Conservation (phyloP, 306 rosid genomes). For the Mimosa pudica region DNA sequence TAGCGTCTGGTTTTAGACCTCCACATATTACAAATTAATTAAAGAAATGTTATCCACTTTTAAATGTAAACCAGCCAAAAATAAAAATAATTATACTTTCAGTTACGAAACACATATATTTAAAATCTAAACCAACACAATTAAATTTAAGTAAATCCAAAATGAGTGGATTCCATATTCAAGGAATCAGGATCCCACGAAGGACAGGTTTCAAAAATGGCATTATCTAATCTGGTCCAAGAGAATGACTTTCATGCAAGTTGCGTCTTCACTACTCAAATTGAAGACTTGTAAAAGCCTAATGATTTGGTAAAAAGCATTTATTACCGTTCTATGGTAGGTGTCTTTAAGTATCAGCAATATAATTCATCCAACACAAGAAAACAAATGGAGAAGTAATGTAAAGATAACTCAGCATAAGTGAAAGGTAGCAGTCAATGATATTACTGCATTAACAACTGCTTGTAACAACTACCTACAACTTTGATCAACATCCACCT, state of each 20-base stretch:
- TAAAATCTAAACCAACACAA: not conserved
- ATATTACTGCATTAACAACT: conserved; percentile 30
- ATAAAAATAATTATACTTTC: too few relatives aligned
- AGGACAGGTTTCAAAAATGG: not conserved
- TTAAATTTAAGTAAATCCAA: not conserved
- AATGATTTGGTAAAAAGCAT: not conserved
- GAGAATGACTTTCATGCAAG: not conserved
- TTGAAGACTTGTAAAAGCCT: not conserved
- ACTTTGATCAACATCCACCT: conserved; percentile 3
- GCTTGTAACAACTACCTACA: conserved; percentile 7
- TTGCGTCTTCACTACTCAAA: not conserved
- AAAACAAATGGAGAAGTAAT: not conserved
- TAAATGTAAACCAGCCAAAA: too few relatives aligned
- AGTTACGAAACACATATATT: not conserved
- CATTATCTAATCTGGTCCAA: not conserved
- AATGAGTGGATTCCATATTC: not conserved
- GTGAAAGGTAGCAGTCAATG: conserved; percentile 23
- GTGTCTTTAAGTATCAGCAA: not conserved
- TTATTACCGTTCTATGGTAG: not conserved
- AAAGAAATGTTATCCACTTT: too few relatives aligned
- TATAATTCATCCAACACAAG: not conserved
- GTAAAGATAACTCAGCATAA: conserved; percentile 3
- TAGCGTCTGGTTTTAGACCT: too few relatives aligned
- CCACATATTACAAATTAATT: too few relatives aligned
- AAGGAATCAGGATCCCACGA: not conserved